Base-by-base conservation (phyloP, 371 early-diverging fungal genomes). In the Chytridium lagenaria region DNA sequence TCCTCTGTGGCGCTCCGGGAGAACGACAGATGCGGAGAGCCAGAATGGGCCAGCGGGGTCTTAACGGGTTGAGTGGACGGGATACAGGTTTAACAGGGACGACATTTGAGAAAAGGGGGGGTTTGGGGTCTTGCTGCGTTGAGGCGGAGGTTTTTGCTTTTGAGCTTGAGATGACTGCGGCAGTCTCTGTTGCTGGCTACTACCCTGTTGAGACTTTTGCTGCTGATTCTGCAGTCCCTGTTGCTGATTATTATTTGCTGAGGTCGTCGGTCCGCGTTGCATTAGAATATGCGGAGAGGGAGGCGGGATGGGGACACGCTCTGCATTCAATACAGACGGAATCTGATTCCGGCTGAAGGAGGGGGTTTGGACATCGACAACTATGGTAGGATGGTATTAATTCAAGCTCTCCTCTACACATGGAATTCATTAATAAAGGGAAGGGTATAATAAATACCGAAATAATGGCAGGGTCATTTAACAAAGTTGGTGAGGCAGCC, bases 391-490 rank as follows among this genome's bases (percentile, higher is more conserved):
- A 12, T 44, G 44, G 12, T 44, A 44, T n/a, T n/a, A n/a, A n/a
- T n/a, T n/a, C n/a, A n/a, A n/a, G n/a, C n/a, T n/a, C n/a, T n/a
- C n/a, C n/a, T n/a, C n/a, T n/a, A n/a, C n/a, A n/a, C n/a, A n/a
- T n/a, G n/a, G n/a, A n/a, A n/a, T n/a, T n/a, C n/a, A n/a, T n/a
- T n/a, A n/a, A n/a, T n/a, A n/a, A n/a, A n/a, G n/a, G n/a, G n/a
- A n/a, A n/a, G n/a, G n/a, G n/a, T n/a, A n/a, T n/a, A n/a, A 36
- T 36, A 59, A 72, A 5, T 59, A 78, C 78, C 78, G 75, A 65
- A 38, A 78, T 15, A 38, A 78, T 78, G 33, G 78, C 75, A 0
- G 78, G 78, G 59, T 78, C 78, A 1, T 52, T 51, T 33, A 75
- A 75, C 50, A 67, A 26, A 31, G 59, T 19, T 52, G 38, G 30